phyloP scores from a whole-genome alignment of 257 asterid genomes.

The Misopates orontium region DNA sequence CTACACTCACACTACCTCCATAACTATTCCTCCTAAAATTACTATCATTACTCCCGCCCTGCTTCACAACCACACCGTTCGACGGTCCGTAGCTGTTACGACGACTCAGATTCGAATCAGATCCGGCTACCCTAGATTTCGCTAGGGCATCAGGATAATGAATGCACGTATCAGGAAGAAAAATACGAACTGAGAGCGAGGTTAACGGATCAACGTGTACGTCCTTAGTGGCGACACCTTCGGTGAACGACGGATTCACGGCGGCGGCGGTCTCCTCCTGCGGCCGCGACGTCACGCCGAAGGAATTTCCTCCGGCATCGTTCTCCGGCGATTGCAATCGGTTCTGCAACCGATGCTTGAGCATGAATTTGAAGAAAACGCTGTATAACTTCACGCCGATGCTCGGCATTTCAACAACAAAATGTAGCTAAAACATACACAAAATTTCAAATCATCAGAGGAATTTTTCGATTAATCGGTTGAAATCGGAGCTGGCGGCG shows the following conservation, averaged over 20 bases:
- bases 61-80: constrained; percentile 21
- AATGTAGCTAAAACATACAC: constrained; percentile 22
- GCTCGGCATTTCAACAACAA: constrained; percentile 99
- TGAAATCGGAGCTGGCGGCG: too few species aligned
- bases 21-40: constrained; percentile 56
- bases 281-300: constrained; percentile 90
- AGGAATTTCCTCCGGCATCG: constrained; percentile 36
- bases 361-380: constrained; percentile 83
- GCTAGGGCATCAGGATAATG: constrained; percentile 36
- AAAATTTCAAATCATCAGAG: background rate
- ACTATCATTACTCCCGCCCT: constrained; percentile 19
- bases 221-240: constrained; percentile 94
- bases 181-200: constrained; percentile 72
- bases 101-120: constrained; percentile 40
- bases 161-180: constrained; percentile 82
- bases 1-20: constrained; percentile 40
- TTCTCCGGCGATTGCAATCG: constrained; percentile 52
- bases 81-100: constrained; percentile 56
- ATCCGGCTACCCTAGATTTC: constrained; percentile 38
- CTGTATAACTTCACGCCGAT: constrained; percentile 88
- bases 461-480: background rate
- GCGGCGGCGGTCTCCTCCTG: constrained; percentile 70
- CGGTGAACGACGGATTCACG: constrained; percentile 77
- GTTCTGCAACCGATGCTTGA: constrained; percentile 85
- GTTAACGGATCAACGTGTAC: constrained; percentile 83